Evolutionary conservation across 805 yeast species (phyloP).

Genomic region (Wickerhamiella australiensis): DNA sequence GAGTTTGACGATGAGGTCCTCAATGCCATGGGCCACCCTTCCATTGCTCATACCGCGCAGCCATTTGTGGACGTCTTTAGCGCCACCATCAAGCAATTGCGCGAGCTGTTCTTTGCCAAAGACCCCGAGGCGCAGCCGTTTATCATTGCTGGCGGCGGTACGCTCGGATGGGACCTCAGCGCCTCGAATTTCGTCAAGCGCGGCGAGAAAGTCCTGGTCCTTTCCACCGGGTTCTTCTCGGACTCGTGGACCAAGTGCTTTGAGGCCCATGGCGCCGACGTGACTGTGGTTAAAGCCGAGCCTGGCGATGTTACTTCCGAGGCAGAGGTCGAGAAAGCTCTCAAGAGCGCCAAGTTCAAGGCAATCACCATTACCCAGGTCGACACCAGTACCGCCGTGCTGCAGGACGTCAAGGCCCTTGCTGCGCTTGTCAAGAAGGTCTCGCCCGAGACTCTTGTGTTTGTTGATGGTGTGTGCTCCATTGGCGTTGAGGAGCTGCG

Average conservation of each 20-base stretch:
- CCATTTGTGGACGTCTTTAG: slow-evolving; percentile 69
- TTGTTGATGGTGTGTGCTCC: slow-evolving; percentile 94
- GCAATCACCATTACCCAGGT: slow-evolving; percentile 85
- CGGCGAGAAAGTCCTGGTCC: slow-evolving; percentile 63
- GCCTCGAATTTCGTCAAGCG: slow-evolving; percentile 58
- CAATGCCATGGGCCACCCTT: slow-evolving; percentile 66
- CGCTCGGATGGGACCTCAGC: slow-evolving; percentile 87
- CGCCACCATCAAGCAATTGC: slow-evolving; percentile 49
- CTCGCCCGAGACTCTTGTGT: slow-evolving; percentile 68
- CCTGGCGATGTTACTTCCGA: slow-evolving; percentile 61
- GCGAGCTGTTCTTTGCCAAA: slow-evolving; percentile 62
- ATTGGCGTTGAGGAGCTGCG: slow-evolving; percentile 77
- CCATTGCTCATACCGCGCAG: slow-evolving; percentile 83
- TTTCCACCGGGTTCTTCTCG: slow-evolving; percentile 82
- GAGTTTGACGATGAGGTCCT: slow-evolving; percentile 72
- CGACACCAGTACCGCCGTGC: slow-evolving; percentile 93
- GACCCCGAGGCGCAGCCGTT: slow-evolving; percentile 62
- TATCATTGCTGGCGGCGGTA: slow-evolving; percentile 81
- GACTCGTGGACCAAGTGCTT: slow-evolving; percentile 72
- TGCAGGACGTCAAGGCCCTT: slow-evolving; percentile 54
- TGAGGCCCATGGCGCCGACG: slow-evolving; percentile 58
- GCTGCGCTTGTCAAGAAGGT: slow-evolving; percentile 46
- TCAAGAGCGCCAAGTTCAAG: slow-evolving; percentile 42
- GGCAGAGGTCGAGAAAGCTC: slow-evolving; percentile 41
- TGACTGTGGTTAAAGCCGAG: slow-evolving; percentile 58